These are phyloP conservation scores for Lecanicillium sp. DNA, from an alignment of 2,329 filamentous ascomycete genomes.

Conservation along the genomic window DNA sequence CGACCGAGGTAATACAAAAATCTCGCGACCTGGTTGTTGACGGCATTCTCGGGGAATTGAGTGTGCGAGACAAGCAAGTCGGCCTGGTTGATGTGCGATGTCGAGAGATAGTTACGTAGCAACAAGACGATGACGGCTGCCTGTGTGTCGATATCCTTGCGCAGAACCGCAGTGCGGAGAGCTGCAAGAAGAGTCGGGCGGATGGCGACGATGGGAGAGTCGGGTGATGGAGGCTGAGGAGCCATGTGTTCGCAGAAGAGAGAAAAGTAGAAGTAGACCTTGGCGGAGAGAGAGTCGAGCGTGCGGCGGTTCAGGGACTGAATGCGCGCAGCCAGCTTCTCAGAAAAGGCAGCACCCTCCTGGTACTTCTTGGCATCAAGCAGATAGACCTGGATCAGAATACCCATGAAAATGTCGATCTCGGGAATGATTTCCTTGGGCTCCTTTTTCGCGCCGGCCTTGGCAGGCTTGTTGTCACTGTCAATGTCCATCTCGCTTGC, in stretches of 20 bases:
- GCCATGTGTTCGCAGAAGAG: slow-evolving; percentile 89
- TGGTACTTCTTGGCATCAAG: slow-evolving; percentile 78
- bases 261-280: slow-evolving; percentile 97
- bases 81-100: slow-evolving; percentile 93
- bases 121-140: slow-evolving; percentile 91
- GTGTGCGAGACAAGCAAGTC: slow-evolving; percentile 94
- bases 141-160: slow-evolving; percentile 96
- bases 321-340: slow-evolving; percentile 73
- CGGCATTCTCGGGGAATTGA: slow-evolving; percentile 85
- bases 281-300: slow-evolving; percentile 84
- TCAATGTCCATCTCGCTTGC: slow-evolving; percentile 68
- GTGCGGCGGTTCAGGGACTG: slow-evolving; percentile 88
- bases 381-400: slow-evolving; percentile 78
- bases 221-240: slow-evolving; percentile 79
- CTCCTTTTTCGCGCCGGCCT: slow-evolving; percentile 55
- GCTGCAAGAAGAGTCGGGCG: slow-evolving; percentile 80
- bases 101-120: slow-evolving; percentile 90
- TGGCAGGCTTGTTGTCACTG: slow-evolving; percentile 43
- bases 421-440: slow-evolving; percentile 75
- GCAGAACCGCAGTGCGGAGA: slow-evolving; percentile 86
- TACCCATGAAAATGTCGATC: slow-evolving; percentile 80
- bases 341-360: slow-evolving; percentile 76
- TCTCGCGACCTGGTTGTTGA: slow-evolving; percentile 95
- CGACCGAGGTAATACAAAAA: slow-evolving; percentile 97
- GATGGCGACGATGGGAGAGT: slow-evolving; percentile 79